These are phyloP conservation scores for Malbranchea zuffiana DNA, from an alignment of 2,329 filamentous ascomycete species.

Conservation along the genomic window DNA sequence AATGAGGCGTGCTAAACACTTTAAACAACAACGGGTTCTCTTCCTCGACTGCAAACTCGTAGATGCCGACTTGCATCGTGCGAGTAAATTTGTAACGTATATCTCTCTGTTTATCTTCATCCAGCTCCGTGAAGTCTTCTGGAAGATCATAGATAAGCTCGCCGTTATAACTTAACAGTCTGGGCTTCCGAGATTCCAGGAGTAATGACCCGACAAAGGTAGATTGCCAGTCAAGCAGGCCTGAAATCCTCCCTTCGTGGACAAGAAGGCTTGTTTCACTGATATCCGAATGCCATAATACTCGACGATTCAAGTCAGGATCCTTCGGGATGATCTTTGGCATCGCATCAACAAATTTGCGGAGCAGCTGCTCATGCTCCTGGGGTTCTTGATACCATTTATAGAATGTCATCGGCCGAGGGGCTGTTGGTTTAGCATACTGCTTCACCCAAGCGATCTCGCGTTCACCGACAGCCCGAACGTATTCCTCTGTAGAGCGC, in stretches of 20 bases:
- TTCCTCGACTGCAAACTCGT: slow-evolving; percentile 6
- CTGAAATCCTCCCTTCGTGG: slow-evolving; percentile 25
- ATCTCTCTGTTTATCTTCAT: slow-evolving; percentile 5
- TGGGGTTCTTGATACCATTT: slow-evolving; percentile 22
- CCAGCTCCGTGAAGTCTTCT: slow-evolving; percentile 17
- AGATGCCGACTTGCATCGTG: slow-evolving; percentile 1
- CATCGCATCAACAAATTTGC: slow-evolving; percentile 24
- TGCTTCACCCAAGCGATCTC: slow-evolving; percentile 28
- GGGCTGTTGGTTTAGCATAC: slow-evolving; percentile 18
- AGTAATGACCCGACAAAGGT: slow-evolving; percentile 22
- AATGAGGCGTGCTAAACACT: slow-evolving; percentile 7
- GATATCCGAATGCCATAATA: slow-evolving; percentile 34
- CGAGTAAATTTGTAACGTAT: slow-evolving; percentile 3
- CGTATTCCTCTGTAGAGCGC: slow-evolving; percentile 25
- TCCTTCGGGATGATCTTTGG: slow-evolving; percentile 24
- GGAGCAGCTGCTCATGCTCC: slow-evolving; percentile 25
- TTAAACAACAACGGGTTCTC: slow-evolving; percentile 8
- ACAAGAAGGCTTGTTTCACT: slow-evolving; percentile 33
- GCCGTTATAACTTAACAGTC: slow-evolving; percentile 20
- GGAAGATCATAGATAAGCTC: slow-evolving; percentile 19
- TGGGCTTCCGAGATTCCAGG: slow-evolving; percentile 17
- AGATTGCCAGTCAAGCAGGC: slow-evolving; percentile 36
- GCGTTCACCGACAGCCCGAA: slow-evolving; percentile 22
- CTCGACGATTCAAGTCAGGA: slow-evolving; percentile 18
- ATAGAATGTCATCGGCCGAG: slow-evolving; percentile 17